Conservation (phyloP, 495 filamentous ascomycete species). For the Oidiodendron maius region DNA sequence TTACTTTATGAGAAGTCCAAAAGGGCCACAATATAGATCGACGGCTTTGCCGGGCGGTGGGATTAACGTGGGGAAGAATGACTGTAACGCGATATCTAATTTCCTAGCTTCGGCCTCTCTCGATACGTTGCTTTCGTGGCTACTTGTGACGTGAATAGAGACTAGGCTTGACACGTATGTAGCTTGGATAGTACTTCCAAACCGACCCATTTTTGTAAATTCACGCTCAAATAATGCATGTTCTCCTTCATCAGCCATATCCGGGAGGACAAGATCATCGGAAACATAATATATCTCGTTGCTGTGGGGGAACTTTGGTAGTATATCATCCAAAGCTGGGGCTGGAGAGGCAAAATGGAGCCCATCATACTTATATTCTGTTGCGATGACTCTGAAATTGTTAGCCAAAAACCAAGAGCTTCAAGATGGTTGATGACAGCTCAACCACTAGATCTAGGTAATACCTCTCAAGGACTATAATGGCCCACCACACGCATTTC, state of each 20-base stretch:
- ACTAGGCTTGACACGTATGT: constrained; percentile 11
- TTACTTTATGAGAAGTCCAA: constrained; percentile 6
- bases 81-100: constrained; percentile 7
- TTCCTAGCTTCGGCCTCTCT: constrained; percentile 3
- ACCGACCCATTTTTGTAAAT: constrained; percentile 5
- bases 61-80: constrained; percentile 3
- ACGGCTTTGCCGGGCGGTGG: constrained; percentile 6
- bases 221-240: not conserved
- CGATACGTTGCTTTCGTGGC: not conserved
- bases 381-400: constrained; percentile 5
- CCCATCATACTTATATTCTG: constrained; percentile 4
- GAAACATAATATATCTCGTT: not conserved
- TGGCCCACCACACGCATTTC: constrained; percentile 15
- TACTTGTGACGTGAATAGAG: constrained; percentile 5
- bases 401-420: not conserved
- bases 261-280: not conserved
- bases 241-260: not conserved
- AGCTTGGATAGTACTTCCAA: constrained; percentile 9
- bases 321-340: constrained; percentile 8
- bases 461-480: constrained; percentile 18
- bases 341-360: constrained; percentile 11
- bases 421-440: not conserved
- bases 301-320: not conserved
- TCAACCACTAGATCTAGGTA: too few species aligned
- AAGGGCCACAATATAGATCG: constrained; percentile 13